phyloP scores from a whole-genome alignment of 305 asterid genomes.

The Solanum hybrid region DNA sequence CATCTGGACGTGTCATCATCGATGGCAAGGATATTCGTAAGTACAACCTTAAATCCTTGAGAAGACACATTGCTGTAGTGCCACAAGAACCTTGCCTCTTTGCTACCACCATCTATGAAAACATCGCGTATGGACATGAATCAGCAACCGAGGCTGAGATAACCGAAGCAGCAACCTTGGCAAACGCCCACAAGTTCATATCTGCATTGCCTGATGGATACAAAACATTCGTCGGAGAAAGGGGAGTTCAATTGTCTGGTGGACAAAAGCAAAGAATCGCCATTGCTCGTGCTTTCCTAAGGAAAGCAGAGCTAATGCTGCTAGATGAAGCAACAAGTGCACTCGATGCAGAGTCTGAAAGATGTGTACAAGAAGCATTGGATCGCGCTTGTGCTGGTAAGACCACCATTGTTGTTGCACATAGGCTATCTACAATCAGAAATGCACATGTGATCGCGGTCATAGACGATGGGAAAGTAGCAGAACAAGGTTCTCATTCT shows the following conservation, averaged over 20 bases:
- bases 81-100: conserved; percentile 97
- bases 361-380: conserved; percentile 78
- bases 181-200: conserved; percentile 83
- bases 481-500: conserved; percentile 91
- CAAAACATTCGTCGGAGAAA: conserved; percentile 73
- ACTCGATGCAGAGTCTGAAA: conserved; percentile 87
- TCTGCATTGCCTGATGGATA: conserved; percentile 87
- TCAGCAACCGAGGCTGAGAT: conserved; percentile 88
- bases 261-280: conserved; percentile 97
- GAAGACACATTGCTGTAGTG: conserved; percentile 77
- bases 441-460: conserved; percentile 88
- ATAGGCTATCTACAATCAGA: conserved; percentile 75
- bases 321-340: conserved; percentile 97
- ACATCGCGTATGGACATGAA: conserved; percentile 85
- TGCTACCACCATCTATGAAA: conserved; percentile 76
- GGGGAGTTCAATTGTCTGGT: conserved; percentile 87
- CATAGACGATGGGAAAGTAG: conserved; percentile 88
- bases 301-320: conserved; percentile 81
- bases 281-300: conserved; percentile 82
- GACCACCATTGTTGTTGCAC: conserved; percentile 85
- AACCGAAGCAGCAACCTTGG: conserved; percentile 72
- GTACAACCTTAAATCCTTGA: conserved; percentile 70
- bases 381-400: conserved; percentile 79
- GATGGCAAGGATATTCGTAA: conserved; percentile 89
- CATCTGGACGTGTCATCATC: conserved; percentile 67